Evolutionary conservation across 352 stramenopile genomes (phyloP).

Genomic region (Phytophthora capsici): DNA sequence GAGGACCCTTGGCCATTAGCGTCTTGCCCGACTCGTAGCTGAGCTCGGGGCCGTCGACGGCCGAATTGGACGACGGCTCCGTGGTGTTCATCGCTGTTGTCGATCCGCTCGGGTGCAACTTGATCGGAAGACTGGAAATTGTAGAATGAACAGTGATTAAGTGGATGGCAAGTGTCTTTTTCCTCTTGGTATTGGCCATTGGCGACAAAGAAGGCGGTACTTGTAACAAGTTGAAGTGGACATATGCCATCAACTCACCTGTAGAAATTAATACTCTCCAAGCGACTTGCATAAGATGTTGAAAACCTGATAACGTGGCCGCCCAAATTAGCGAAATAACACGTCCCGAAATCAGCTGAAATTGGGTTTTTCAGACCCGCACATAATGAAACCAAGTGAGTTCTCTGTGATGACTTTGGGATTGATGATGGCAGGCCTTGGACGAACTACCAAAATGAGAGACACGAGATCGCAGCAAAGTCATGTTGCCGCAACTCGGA

Average conservation of each 20-base stretch:
- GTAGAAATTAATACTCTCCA: background rate
- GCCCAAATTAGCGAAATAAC: background rate
- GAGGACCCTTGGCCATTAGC: slow-evolving; percentile 33
- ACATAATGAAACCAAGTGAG: slow-evolving; percentile 2
- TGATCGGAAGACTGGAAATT: slow-evolving; percentile 10
- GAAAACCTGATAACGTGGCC: background rate
- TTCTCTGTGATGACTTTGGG: background rate
- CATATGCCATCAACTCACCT: slow-evolving; percentile 5
- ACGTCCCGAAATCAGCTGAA: background rate
- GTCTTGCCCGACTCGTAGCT: slow-evolving; percentile 25
- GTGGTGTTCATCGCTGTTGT: slow-evolving; percentile 9
- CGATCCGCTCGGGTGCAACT: background rate
- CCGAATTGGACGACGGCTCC: slow-evolving; percentile 16
- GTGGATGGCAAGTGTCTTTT: background rate
- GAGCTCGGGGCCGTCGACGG: slow-evolving; percentile 13
- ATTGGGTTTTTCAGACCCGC: background rate
- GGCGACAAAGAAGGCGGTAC: slow-evolving; percentile 13
- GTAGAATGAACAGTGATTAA: slow-evolving; percentile 5
- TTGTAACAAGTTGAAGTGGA: slow-evolving; percentile 11
- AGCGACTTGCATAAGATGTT: background rate
- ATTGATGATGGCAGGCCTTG: slow-evolving; percentile 11
- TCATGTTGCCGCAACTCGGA: slow-evolving; percentile 13
- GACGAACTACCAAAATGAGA: slow-evolving; percentile 3
- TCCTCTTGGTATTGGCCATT: background rate
- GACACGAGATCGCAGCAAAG: slow-evolving; percentile 1